phyloP scores from a whole-genome alignment of 1,284 basidiomycete genomes.

The Veloboletus limbatus region DNA sequence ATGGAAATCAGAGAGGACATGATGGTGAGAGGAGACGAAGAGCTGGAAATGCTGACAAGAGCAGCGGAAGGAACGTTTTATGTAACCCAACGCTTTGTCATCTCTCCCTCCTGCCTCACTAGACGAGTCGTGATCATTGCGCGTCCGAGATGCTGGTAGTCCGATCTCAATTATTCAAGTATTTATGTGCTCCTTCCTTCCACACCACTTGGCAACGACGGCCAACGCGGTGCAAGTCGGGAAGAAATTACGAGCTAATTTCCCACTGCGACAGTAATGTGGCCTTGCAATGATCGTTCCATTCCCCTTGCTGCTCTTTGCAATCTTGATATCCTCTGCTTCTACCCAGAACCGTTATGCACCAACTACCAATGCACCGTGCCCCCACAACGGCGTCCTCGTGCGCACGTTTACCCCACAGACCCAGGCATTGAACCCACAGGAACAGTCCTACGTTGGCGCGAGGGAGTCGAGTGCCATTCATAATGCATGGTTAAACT shows the following conservation, averaged over 20 bases:
- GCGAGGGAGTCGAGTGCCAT: constrained; percentile 42
- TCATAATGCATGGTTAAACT: constrained; percentile 52
- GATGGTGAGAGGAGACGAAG: constrained; percentile 37
- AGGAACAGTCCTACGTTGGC: constrained; percentile 47
- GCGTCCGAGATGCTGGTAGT: too few relatives aligned
- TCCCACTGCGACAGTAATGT: too few relatives aligned
- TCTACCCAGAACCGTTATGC: constrained; percentile 38
- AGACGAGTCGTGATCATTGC: too few relatives aligned
- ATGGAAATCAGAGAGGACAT: constrained; percentile 3
- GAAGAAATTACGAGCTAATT: too few relatives aligned
- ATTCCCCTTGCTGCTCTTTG: not conserved
- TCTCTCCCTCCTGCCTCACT: too few relatives aligned
- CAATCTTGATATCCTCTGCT: too few relatives aligned
- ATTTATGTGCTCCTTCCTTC: too few relatives aligned
- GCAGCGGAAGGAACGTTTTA: constrained; percentile 31
- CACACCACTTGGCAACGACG: too few relatives aligned
- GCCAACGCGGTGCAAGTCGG: too few relatives aligned
- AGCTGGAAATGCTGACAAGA: constrained; percentile 36
- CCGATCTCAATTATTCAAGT: too few relatives aligned
- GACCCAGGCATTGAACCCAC: constrained; percentile 49
- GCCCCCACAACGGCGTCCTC: constrained; percentile 48
- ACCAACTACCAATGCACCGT: constrained; percentile 45
- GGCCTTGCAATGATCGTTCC: too few relatives aligned
- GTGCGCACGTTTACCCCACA: constrained; percentile 51
- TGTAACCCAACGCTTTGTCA: constrained; percentile 37